These are phyloP conservation scores for Neurospora sp. DNA, from an alignment of 495 filamentous ascomycete genomes.

Conservation along the genomic window DNA sequence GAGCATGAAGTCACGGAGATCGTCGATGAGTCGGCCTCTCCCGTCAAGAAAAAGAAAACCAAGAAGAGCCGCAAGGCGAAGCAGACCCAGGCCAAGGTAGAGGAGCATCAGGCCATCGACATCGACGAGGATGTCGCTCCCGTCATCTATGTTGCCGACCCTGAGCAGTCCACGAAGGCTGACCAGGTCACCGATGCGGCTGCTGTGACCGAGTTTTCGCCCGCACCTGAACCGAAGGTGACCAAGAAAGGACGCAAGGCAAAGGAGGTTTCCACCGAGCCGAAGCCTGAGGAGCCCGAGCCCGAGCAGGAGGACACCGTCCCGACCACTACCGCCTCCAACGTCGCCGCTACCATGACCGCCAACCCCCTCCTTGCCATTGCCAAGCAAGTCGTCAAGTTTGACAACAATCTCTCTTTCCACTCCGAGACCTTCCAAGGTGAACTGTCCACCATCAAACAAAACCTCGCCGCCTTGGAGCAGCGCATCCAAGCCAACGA, in stretches of 20 bases:
- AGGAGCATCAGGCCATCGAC: not conserved
- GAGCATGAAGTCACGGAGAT: not conserved
- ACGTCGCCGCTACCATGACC: not conserved
- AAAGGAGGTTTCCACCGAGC: not conserved
- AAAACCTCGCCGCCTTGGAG: conserved; percentile 3
- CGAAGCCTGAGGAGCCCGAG: not conserved
- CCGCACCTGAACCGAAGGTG: not conserved
- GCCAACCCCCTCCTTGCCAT: not conserved
- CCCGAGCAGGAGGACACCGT: not conserved
- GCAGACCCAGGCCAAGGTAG: not conserved
- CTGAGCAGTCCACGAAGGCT: not conserved
- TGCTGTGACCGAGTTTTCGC: not conserved
- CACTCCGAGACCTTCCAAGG: not conserved
- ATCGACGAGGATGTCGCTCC: not conserved
- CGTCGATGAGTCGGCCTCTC: not conserved
- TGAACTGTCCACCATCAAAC: not conserved
- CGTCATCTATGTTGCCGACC: not conserved
- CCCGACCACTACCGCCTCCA: not conserved
- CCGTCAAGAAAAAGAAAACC: not conserved
- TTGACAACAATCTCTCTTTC: not conserved
- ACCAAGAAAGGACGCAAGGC: not conserved
- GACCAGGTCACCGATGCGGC: not conserved
- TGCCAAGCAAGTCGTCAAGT: not conserved
- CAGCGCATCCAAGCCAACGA: conserved; percentile 4
- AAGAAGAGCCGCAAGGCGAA: not conserved